Evolutionary conservation across 768 basidiomycete genomes (phyloP).

Genomic region (Fibroporia radiculosa): DNA sequence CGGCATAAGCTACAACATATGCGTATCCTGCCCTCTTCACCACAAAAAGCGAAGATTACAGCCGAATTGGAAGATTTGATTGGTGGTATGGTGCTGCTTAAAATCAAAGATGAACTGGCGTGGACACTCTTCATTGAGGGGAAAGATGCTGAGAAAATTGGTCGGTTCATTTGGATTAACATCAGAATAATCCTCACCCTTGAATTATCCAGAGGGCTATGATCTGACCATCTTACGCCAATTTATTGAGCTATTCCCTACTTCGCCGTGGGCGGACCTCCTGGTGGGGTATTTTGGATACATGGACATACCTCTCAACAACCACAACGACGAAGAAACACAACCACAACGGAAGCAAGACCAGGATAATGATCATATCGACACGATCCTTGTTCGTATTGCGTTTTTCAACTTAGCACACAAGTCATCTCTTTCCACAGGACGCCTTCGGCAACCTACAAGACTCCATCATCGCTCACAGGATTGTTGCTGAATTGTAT

Average conservation of each 20-base stretch:
- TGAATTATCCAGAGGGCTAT: constrained; percentile 44
- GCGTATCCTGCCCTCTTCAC: constrained; percentile 42
- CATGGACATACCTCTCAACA: constrained; percentile 36
- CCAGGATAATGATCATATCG: constrained; percentile 35
- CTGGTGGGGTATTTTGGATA: constrained; percentile 66
- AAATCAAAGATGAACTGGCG: constrained; percentile 70
- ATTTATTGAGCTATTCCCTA: constrained; percentile 62
- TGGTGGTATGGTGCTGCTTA: constrained; percentile 67
- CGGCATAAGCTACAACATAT: constrained; percentile 55
- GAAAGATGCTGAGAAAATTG: constrained; percentile 55
- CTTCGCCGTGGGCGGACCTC: constrained; percentile 44
- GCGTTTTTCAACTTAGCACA: background rate
- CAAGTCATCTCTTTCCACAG: constrained; percentile 27
- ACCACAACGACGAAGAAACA: constrained; percentile 38
- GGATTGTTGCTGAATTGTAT: constrained; percentile 61
- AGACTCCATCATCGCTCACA: constrained; percentile 58
- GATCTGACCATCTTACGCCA: constrained; percentile 46
- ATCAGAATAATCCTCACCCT: background rate
- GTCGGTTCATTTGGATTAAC: constrained; percentile 36
- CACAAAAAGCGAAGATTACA: constrained; percentile 41
- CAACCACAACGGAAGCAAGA: constrained; percentile 17
- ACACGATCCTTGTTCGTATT: constrained; percentile 52
- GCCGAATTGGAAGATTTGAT: constrained; percentile 65
- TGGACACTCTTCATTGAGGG: constrained; percentile 78
- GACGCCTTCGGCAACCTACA: constrained; percentile 43